phyloP scores from a whole-genome alignment of 306 rosid genomes.

The Senna siamea region DNA sequence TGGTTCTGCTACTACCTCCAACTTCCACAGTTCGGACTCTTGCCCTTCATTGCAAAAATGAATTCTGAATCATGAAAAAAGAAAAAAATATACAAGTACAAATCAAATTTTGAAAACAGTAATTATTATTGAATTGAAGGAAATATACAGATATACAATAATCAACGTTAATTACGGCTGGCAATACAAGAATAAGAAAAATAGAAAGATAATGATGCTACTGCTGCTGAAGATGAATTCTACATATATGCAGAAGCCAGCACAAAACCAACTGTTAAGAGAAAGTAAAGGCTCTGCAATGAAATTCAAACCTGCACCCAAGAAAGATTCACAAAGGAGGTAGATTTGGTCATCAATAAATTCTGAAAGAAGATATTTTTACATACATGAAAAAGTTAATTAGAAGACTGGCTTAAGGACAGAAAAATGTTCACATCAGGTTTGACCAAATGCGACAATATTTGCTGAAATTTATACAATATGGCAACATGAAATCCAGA shows the following conservation, averaged over 20 bases:
- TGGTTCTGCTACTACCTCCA: slow-evolving; percentile 18
- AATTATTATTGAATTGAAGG: neutral
- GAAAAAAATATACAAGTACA: neutral
- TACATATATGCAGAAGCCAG: slow-evolving; percentile 34
- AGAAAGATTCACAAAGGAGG: slow-evolving; percentile 50
- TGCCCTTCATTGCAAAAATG: slow-evolving; percentile 43
- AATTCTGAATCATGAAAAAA: slow-evolving; percentile 9
- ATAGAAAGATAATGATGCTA: slow-evolving; percentile 28
- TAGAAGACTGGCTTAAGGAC: slow-evolving; percentile 49
- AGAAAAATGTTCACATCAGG: slow-evolving; percentile 75
- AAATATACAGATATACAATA: slow-evolving; percentile 2
- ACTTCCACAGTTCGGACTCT: slow-evolving; percentile 25
- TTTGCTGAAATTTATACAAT: slow-evolving; percentile 81
- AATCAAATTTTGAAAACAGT: slow-evolving; percentile 22
- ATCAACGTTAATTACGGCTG: neutral
- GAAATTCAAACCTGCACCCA: slow-evolving; percentile 40
- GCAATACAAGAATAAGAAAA: slow-evolving; percentile 30
- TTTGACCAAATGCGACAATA: slow-evolving; percentile 73
- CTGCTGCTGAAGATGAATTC: slow-evolving; percentile 34
- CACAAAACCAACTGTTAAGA: slow-evolving; percentile 26
- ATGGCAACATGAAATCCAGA: slow-evolving; percentile 69
- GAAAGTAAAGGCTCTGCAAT: slow-evolving; percentile 32
- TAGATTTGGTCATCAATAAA: slow-evolving; percentile 43
- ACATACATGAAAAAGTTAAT: slow-evolving; percentile 44
- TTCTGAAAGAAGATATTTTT: slow-evolving; percentile 47